Evolutionary conservation across 257 asterid genomes (phyloP), one percentile per base, ranked within the genome.

Genomic region (Solanum pennellii): DNA sequence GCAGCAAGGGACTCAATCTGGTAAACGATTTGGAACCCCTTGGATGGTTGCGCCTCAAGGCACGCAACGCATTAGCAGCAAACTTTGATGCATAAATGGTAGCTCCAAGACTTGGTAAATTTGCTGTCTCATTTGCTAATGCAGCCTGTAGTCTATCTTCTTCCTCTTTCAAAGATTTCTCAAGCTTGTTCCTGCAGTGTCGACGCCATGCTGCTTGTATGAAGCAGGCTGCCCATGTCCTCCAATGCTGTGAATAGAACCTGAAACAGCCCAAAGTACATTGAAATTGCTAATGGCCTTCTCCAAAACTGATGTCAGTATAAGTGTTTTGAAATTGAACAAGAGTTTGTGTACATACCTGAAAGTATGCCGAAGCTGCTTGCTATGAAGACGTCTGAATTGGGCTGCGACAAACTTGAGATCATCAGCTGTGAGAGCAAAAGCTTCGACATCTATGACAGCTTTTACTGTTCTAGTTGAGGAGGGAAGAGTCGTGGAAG

Each of bases 201-300:
- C 94, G 74, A 6, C 93, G 91, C 96, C 96, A 95, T 12, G 98
- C 96, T 56, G 89, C 94, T 88, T 94, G 98, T 88, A 94, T 93
- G 65, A 91, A 93, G 84, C 95, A 89, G 31, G 95, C 95, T 45
- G 92, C 95, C 97, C 98, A 95, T 83, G 95, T 89, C 92, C 92
- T 91, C 98, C 98, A 95, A 47, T 94, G 96, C 80, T 91, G 93
- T 12, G 97, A 94, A 89, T 93, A 89, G 86, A 89, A 88, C 89
- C 96, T 94, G 91, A 60, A 86, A 62, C 6, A 80, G 42, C 6
- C 68, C 2, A 47, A 79, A 29, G 42, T 29, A 29, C 68, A 27
- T 18, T 80, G 85, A 29, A 80, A 27, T 27, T 47, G 42, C 29
- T 29, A 18, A 47, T 44, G 1, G 41, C 76, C 23, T 89, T 69